Base-by-base conservation (phyloP, 2,329 filamentous ascomycete species). In the Neonectria neomacrospora region DNA sequence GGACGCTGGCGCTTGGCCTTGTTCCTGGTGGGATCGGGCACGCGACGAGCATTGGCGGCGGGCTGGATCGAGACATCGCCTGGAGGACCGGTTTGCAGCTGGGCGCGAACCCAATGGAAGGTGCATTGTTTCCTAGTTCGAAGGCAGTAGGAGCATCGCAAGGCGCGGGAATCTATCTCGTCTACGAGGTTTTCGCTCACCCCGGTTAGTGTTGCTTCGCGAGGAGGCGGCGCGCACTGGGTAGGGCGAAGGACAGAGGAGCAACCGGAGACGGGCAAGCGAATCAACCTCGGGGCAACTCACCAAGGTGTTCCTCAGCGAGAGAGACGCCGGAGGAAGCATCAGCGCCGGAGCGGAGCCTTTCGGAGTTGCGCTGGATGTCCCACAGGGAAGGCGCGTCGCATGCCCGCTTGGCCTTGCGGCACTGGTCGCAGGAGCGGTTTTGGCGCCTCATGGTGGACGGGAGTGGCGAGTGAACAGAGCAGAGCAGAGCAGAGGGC, bases 331-430 rank as follows among this genome's bases (percentile, higher is more conserved):
- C 66, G 34, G 64, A 67, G 50, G 62, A 47, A 37, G 66, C 65
- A 23, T 73, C 71, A 22, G 61, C 23, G 53, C 61, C 68, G 45
- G 64, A 65, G 51, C 68, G 71, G 58, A 70, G 54, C 48, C 71
- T 72, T 58, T 71, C 71, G 2, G 70, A 55, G 58, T 73, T 73
- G 63, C 71, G 70, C 44, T 73, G 71, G 20, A 73, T 73, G 20
- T 73, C 71, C 71, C 71, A 73, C n/a, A 73, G 48, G 7, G 71
- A 73, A 20, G 71, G 71, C 67, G 71, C 71, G 58, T 73, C 71
- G 63, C 71, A 73, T 64, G 71, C 71, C 57, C 71, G 68, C 63
- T 73, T 73, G 61, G 71, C 71, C 68, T 73, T 73, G 53, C 71
- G 70, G 63, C 71, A 73, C 66, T 73, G 71, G 53, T 73, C 71